phyloP scores from a whole-genome alignment of 176 grass and related monocot genomes.

The Oryza rufipogon region DNA sequence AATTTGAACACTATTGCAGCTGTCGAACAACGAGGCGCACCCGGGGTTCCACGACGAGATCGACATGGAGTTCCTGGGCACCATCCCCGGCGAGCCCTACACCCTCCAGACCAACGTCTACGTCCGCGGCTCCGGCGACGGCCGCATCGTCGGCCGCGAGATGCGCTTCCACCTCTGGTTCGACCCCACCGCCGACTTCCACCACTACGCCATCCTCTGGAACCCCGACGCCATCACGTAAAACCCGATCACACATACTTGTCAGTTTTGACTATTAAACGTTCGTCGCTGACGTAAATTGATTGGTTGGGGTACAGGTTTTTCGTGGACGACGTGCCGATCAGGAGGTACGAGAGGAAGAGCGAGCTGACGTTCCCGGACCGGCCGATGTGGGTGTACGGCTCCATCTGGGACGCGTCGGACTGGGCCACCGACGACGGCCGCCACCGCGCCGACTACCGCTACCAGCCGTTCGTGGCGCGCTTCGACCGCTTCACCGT shows the following conservation, averaged over 20 bases:
- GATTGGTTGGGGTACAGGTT: conserved; percentile 33
- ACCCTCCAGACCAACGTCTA: conserved; percentile 85
- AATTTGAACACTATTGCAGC: conserved; percentile 15
- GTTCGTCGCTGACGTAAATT: neutral
- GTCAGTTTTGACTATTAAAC: no score
- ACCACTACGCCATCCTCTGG: conserved; percentile 70
- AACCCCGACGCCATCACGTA: conserved; percentile 68
- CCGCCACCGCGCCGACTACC: conserved; percentile 69
- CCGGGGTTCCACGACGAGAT: conserved; percentile 79
- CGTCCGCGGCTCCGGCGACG: conserved; percentile 71
- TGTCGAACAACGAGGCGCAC: conserved; percentile 77
- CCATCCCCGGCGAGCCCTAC: conserved; percentile 63
- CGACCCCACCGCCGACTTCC: conserved; percentile 63
- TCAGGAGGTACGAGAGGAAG: conserved; percentile 63
- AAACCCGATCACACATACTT: no score
- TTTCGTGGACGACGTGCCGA: conserved; percentile 79
- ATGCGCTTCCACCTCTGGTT: conserved; percentile 79
- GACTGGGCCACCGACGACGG: conserved; percentile 83
- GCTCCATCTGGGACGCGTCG: conserved; percentile 88
- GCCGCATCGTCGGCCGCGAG: conserved; percentile 62
- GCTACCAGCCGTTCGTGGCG: conserved; percentile 73
- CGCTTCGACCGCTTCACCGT: conserved; percentile 45
- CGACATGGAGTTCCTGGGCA: conserved; percentile 84
- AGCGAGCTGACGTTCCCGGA: conserved; percentile 63
- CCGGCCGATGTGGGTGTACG: conserved; percentile 79